These are phyloP conservation scores for Cucumis hystrix DNA, from an alignment of 306 rosid genomes.

Conservation along the genomic window DNA sequence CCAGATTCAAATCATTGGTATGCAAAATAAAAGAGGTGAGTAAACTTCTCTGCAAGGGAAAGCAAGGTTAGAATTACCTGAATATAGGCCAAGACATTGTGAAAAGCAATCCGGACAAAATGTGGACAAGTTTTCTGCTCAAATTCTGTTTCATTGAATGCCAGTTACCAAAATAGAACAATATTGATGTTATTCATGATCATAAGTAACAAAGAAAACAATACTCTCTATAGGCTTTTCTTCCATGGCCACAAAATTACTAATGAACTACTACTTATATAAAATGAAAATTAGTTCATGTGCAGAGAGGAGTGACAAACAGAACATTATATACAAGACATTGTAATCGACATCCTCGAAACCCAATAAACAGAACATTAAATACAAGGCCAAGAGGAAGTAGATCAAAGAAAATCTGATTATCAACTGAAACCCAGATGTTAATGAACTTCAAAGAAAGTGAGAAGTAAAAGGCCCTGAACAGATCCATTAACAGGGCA, in stretches of 20 bases:
- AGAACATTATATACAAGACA: background rate
- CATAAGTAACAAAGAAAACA: background rate
- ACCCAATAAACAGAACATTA: background rate
- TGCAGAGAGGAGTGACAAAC: background rate
- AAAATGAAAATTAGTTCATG: background rate
- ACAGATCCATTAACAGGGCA: background rate
- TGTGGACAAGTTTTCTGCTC: constrained; percentile 86
- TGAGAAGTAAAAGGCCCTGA: background rate
- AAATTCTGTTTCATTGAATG: constrained; percentile 30
- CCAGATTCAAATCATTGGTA: background rate
- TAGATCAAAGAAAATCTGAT: background rate
- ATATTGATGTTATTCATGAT: background rate
- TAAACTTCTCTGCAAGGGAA: background rate
- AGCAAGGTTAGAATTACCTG: constrained; percentile 33
- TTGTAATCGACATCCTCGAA: background rate
- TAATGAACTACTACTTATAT: background rate
- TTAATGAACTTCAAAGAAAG: background rate
- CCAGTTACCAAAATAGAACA: background rate
- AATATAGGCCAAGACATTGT: constrained; percentile 80
- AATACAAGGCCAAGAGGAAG: background rate
- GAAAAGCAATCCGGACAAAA: constrained; percentile 72
- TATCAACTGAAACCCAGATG: background rate
- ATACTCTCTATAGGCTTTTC: background rate
- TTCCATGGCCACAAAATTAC: background rate
- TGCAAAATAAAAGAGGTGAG: background rate